Conservation (phyloP, 257 asterid species). For the Scutellaria minor region DNA sequence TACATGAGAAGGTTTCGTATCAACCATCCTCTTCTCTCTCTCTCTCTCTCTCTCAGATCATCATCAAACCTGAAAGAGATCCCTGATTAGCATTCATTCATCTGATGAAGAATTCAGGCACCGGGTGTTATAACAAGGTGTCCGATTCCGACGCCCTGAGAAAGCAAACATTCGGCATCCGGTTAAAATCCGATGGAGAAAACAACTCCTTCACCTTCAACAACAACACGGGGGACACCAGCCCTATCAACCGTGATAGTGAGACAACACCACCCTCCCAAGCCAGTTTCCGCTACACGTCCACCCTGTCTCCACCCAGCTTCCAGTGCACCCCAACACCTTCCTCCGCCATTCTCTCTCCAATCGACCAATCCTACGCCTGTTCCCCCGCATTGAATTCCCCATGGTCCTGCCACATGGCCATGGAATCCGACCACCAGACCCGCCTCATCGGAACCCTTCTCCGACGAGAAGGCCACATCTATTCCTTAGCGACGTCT, state of each 20-base stretch:
- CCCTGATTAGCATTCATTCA: slow-evolving; percentile 3
- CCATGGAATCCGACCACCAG: slow-evolving; percentile 19
- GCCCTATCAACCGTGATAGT: background rate
- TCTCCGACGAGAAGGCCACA: slow-evolving; percentile 91
- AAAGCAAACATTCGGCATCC: slow-evolving; percentile 16
- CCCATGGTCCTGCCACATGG: slow-evolving; percentile 38
- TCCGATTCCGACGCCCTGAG: slow-evolving; percentile 1
- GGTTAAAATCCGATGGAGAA: slow-evolving; percentile 31
- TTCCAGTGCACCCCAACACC: slow-evolving; percentile 14
- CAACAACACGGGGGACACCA: slow-evolving; percentile 8
- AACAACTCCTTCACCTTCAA: slow-evolving; percentile 26
- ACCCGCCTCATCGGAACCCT: slow-evolving; percentile 84
- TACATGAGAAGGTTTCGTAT: background rate
- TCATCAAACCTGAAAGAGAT: background rate
- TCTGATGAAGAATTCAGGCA: slow-evolving; percentile 34
- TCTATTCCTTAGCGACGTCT: slow-evolving; percentile 76
- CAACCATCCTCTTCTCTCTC: slow-evolving; percentile 21
- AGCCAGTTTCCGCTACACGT: slow-evolving; percentile 17
- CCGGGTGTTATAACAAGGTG: background rate
- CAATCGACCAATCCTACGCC: slow-evolving; percentile 27
- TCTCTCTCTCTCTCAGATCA: background rate
- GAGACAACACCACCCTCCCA: slow-evolving; percentile 9
- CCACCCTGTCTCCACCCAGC: background rate
- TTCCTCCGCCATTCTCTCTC: slow-evolving; percentile 17
- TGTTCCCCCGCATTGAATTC: slow-evolving; percentile 45